Percentiles rank a stretch among this genome's conserved stretches.
phyloP scores from a whole-genome alignment of 1,284 basidiomycete genomes.

The Inonotus hispidus region DNA sequence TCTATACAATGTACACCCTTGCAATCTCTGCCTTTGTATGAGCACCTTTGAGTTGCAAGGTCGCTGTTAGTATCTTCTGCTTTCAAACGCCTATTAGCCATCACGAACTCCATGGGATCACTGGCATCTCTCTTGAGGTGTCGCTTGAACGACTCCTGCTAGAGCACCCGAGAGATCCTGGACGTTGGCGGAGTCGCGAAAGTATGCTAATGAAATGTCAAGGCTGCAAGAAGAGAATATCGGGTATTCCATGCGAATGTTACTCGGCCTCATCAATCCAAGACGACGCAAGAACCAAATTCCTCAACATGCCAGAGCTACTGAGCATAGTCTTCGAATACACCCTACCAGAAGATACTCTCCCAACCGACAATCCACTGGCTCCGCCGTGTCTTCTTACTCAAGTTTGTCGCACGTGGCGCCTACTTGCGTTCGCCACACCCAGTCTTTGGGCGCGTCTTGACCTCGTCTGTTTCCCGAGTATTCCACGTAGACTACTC shows the following conservation, averaged over 20 bases:
- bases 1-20: too few species aligned
- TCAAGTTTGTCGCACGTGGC: conserved; percentile 19
- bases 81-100: too few species aligned
- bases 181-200: too few species aligned
- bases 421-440: conserved; percentile 14
- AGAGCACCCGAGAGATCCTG: neutral
- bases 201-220: neutral
- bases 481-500: neutral
- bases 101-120: neutral
- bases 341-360: neutral
- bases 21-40: too few species aligned
- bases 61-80: too few species aligned
- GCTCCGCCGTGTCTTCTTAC: conserved; percentile 11
- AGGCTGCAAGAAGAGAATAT: neutral
- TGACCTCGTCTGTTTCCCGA: conserved; percentile 6
- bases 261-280: neutral
- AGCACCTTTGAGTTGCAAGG: too few species aligned
- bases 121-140: neutral
- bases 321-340: conserved; percentile 1
- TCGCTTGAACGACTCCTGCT: neutral
- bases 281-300: neutral
- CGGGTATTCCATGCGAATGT: neutral
- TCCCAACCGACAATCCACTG: conserved; percentile 1
- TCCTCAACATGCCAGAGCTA: conserved; percentile 6
- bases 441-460: conserved; percentile 18